Evolutionary conservation across 768 basidiomycete genomes (phyloP).

Genomic region (Trametes cingulata): DNA sequence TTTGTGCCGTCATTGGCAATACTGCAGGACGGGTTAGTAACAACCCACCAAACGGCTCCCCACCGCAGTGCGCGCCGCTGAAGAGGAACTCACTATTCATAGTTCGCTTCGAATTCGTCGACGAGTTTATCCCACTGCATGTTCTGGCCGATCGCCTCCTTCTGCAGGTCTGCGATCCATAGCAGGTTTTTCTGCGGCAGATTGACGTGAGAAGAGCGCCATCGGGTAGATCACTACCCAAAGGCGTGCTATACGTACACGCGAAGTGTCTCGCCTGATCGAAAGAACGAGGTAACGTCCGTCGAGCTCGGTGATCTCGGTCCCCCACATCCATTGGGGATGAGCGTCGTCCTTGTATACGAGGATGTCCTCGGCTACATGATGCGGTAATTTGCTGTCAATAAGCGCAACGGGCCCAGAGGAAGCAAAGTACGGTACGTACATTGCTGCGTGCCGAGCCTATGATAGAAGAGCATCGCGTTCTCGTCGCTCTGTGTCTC

Average conservation of each 20-base stretch:
- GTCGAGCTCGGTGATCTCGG: constrained; percentile 58
- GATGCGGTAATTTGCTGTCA: neutral
- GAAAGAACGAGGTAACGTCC: constrained; percentile 62
- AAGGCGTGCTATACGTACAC: constrained; percentile 41
- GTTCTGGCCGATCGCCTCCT: constrained; percentile 58
- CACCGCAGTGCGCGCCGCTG: neutral
- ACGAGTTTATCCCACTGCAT: constrained; percentile 75
- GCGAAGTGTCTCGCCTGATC: constrained; percentile 59
- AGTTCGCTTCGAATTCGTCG: constrained; percentile 67
- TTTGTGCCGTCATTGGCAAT: constrained; percentile 63
- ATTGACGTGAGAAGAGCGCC: neutral
- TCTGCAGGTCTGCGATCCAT: constrained; percentile 69
- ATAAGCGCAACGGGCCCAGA: neutral
- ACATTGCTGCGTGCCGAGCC: constrained; percentile 71
- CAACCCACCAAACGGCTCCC: neutral
- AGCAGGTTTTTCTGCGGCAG: constrained; percentile 63
- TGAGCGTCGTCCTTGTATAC: constrained; percentile 64
- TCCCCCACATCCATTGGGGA: constrained; percentile 64
- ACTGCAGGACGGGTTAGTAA: constrained; percentile 36
- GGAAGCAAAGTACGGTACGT: constrained; percentile 25
- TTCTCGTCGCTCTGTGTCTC: constrained; percentile 63
- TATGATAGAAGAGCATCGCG: constrained; percentile 78
- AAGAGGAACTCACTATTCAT: constrained; percentile 51
- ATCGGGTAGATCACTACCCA: neutral
- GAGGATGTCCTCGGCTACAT: constrained; percentile 64